Evolutionary conservation across 2,329 filamentous ascomycete species (phyloP), one percentile per base, ranked within the genome.

Genomic region (Chrysoporthe cubensis): DNA sequence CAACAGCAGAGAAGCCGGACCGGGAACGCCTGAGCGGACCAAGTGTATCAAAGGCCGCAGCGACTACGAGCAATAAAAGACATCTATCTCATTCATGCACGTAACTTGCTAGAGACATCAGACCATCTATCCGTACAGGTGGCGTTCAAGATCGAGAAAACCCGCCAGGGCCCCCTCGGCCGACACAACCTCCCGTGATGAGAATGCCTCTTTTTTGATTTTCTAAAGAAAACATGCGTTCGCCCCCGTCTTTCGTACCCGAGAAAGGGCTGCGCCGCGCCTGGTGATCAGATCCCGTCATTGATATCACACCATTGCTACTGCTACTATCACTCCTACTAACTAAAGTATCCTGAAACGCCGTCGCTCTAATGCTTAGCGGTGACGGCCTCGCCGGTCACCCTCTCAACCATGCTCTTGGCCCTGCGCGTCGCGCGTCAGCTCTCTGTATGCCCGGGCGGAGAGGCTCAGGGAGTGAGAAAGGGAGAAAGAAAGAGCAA

Each of bases 401-500:
- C 69, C 78, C 87, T 87, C 79, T 90, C 88, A 71, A 90, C 87
- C 73, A 90, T 90, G 66, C 82, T 82, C 82, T 90, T 90, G 70
- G 88, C 88, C 84, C 88, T 90, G 73, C 77, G n/a, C 13, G 2
- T 46, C 76, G 50, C 72, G 62, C 8, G 62, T 64, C 37, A 64
- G 62, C 40, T 43, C n/a, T 56, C 18, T 42, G 26, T 54, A 14
- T 5, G 5, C 9, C 4, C 34, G 60, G 62, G 44, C 71, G 71
- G 50, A 64, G 62, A 63, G 44, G 48, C n/a, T 18, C 8, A 56
- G 56, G 21, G 32, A 57, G n/a, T n/a, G 16, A 58, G 14, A 8
- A 34, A 43, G 34, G 37, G 63, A 48, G 21, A 46, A 70, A 66
- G 52, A 44, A 57, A 71, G 69, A 50, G 62, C 63, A 69, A 88